phyloP scores from a whole-genome alignment of 495 filamentous ascomycete genomes.

The Xylaria flabelliformis region DNA sequence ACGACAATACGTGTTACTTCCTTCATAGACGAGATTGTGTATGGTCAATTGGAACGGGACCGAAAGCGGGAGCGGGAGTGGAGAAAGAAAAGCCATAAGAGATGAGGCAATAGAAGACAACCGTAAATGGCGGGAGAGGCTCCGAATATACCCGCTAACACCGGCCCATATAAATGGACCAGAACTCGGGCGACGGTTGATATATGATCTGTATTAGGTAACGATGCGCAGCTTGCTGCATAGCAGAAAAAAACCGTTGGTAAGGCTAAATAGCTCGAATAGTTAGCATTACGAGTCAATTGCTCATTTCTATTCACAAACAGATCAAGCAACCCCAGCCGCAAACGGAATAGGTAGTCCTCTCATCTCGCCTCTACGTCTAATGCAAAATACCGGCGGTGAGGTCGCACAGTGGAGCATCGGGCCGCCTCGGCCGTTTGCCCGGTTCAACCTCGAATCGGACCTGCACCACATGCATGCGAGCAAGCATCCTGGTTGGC shows the following conservation, averaged over 20 bases:
- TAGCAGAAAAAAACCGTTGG: background rate
- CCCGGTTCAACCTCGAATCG: slow-evolving; percentile 7
- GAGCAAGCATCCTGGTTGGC: slow-evolving; percentile 1
- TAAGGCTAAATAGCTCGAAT: background rate
- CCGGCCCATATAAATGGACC: background rate
- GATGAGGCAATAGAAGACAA: background rate
- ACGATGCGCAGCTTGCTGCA: background rate
- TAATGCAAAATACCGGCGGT: background rate
- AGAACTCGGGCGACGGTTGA: background rate
- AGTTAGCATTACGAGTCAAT: no score
- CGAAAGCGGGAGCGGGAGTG: background rate
- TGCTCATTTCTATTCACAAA: no score
- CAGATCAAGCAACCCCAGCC: no score
- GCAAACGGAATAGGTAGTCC: no score
- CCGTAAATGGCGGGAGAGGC: background rate
- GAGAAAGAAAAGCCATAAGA: background rate
- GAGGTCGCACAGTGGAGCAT: background rate
- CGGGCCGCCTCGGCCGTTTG: slow-evolving; percentile 18
- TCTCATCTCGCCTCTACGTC: no score
- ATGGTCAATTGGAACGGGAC: background rate
- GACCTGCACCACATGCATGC: slow-evolving; percentile 7
- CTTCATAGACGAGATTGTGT: background rate
- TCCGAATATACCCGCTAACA: background rate
- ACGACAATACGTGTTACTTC: background rate
- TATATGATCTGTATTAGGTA: background rate